These are phyloP conservation scores for Martensiomyces pterosporus DNA, from an alignment of 192 early-diverging fungal genomes.

Conservation along the genomic window DNA sequence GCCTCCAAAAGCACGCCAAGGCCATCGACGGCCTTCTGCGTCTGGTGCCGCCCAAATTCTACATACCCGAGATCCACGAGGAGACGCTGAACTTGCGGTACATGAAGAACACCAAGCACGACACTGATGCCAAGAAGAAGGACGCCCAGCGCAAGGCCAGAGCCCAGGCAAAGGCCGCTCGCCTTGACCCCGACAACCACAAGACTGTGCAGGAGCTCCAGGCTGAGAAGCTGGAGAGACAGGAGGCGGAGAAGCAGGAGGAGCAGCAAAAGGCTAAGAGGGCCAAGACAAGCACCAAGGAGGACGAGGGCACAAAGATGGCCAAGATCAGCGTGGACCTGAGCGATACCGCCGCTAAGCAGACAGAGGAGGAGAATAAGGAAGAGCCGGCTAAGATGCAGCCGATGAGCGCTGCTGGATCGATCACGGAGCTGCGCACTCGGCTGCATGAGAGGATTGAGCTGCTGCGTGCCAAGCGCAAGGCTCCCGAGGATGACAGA, in stretches of 20 bases:
- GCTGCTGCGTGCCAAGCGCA: constrained; percentile 57
- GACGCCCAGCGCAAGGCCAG: constrained; percentile 80
- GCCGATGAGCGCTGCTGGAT: constrained; percentile 34
- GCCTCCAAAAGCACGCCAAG: constrained; percentile 59
- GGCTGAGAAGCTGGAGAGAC: constrained; percentile 51
- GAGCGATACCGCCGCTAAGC: neutral
- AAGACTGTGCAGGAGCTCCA: constrained; percentile 71
- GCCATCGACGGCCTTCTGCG: constrained; percentile 74
- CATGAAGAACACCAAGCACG: constrained; percentile 81
- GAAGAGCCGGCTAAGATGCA: constrained; percentile 21
- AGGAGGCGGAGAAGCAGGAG: constrained; percentile 30
- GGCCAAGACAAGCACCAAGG: neutral
- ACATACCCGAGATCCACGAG: constrained; percentile 65
- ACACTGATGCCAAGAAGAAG: constrained; percentile 82
- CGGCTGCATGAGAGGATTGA: constrained; percentile 64
- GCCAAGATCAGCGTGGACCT: constrained; percentile 29
- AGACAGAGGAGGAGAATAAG: constrained; percentile 18
- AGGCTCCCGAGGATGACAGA: constrained; percentile 53
- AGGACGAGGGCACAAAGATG: constrained; percentile 29
- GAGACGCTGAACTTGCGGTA: constrained; percentile 47
- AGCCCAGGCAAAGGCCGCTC: constrained; percentile 19
- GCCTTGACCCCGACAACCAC: constrained; percentile 79
- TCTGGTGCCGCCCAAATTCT: constrained; percentile 81
- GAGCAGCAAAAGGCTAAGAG: constrained; percentile 10
- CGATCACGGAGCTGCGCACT: constrained; percentile 56